Conservation (phyloP, 73 alveolate genomes). For the Paramecium pentaurelia region DNA sequence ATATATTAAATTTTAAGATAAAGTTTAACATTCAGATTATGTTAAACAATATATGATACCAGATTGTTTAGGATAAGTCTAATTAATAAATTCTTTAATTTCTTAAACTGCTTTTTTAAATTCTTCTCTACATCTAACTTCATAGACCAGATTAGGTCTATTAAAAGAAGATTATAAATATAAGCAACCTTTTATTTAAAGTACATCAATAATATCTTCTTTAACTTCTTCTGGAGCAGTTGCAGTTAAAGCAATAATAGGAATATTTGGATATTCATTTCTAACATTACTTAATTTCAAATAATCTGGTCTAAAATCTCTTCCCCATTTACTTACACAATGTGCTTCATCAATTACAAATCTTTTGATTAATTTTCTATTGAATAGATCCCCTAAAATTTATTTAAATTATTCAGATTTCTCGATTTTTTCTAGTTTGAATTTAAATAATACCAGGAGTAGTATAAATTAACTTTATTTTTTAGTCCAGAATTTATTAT, state of each 20-base stretch:
- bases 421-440: constrained; percentile 23
- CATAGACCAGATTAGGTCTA: constrained; percentile 88
- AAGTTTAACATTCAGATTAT: constrained; percentile 88
- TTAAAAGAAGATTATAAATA: constrained; percentile 89
- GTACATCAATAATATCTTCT: constrained; percentile 89
- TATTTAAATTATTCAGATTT: constrained; percentile 33
- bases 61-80: constrained; percentile 56
- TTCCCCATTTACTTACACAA: constrained; percentile 99
- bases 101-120: background rate
- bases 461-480: constrained; percentile 14
- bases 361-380: constrained; percentile 58
- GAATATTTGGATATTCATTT: constrained; percentile 88
- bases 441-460: constrained; percentile 39
- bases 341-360: constrained; percentile 99
- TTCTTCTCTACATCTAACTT: constrained; percentile 60
- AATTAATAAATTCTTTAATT: background rate
- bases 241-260: constrained; percentile 97
- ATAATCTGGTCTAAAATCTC: constrained; percentile 98
- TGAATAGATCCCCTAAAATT: background rate
- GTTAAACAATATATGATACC: constrained; percentile 96
- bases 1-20: constrained; percentile 75
- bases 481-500: background rate
- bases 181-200: constrained; percentile 80
- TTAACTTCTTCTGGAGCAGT: constrained; percentile 97
- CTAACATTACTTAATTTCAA: constrained; percentile 77